Base-by-base conservation (phyloP, 345 rosid species). In the Acer yangbiense region DNA sequence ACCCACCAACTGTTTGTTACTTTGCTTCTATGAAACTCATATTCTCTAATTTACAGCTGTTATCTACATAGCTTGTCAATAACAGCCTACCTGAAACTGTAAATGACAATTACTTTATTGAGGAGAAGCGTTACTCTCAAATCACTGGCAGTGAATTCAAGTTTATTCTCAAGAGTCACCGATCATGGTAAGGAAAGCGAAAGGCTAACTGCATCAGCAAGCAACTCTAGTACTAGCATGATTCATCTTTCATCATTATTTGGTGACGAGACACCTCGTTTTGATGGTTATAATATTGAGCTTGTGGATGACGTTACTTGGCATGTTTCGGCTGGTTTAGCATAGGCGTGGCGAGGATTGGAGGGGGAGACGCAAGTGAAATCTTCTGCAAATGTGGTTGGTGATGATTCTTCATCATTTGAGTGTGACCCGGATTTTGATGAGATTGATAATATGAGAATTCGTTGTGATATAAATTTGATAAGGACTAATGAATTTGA, bases 381-480 rank as follows among this genome's bases (percentile, higher is more conserved):
- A 12, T 16, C 69, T 70, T 41, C n/a, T 6, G 27, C 14, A 2
- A 69, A 80, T 21, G 69, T 75, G 9, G 85, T 67, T 71, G 82
- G 52, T 67, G 78, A 72, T 76, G 82, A 62, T 76, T 17, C 75
- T 21, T 27, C 67, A 17, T 16, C 68, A 29, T 60, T 20, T 39
- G 78, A 82, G 46, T 82, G 66, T 71, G 90, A 81, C 69, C 78
- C 43, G 52, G 93, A 91, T 80, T 86, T 89, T 21, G 95, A 91
- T 55, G 94, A 87, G 68, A 86, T 95, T 57, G 97, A 91, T 83
- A 88, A 86, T 72, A 89, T 93, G 97, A 92, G 94, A 73, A 75
- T 92, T 35, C 90, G 89, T 2, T 94, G 97, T 32, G 85, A 87
- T 82, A 83, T 82, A 94, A 96, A 80, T 89, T 92, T 5, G 99